phyloP scores from a whole-genome alignment of 2,329 filamentous ascomycete species.

The Colletotrichum neosansevieriae region DNA sequence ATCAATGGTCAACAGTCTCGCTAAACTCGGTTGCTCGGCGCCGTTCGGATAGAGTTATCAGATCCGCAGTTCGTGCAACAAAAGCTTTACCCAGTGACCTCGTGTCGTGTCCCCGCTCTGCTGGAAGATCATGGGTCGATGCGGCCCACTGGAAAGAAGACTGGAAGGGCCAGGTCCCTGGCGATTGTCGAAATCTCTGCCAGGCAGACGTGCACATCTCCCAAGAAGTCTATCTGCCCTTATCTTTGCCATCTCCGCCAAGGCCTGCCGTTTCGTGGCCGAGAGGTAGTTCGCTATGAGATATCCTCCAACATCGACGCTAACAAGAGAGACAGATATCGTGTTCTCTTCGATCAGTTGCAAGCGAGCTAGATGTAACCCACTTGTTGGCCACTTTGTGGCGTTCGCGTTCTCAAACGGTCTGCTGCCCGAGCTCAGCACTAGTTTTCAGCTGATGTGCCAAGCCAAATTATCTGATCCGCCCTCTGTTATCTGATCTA shows the following conservation, averaged over 20 bases:
- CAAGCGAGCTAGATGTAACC: neutral
- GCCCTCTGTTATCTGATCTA: constrained; percentile 35
- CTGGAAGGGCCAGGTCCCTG: constrained; percentile 11
- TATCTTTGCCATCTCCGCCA: neutral
- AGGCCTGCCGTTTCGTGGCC: neutral
- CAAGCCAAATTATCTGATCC: constrained; percentile 35
- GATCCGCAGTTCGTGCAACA: constrained; percentile 22
- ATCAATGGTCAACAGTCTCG: neutral
- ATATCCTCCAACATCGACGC: neutral
- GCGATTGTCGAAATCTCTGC: neutral
- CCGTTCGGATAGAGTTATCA: constrained; percentile 24
- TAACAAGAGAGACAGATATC: neutral
- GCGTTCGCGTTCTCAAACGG: constrained; percentile 1
- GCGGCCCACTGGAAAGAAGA: neutral
- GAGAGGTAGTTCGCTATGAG: neutral
- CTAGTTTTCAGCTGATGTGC: constrained; percentile 9
- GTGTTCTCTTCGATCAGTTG: too few relatives aligned
- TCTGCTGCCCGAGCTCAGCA: neutral
- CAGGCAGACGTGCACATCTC: neutral
- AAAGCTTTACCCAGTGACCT: constrained; percentile 3
- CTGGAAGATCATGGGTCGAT: neutral
- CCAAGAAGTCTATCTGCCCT: neutral
- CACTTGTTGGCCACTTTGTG: neutral
- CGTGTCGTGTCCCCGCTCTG: constrained; percentile 19
- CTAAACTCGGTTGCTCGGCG: neutral